A percentile compares a stretch with the other conserved stretches of the same genome.
Evolutionary conservation across 441 rosid genomes (phyloP).

Genomic region (Populus trichocarpa): DNA sequence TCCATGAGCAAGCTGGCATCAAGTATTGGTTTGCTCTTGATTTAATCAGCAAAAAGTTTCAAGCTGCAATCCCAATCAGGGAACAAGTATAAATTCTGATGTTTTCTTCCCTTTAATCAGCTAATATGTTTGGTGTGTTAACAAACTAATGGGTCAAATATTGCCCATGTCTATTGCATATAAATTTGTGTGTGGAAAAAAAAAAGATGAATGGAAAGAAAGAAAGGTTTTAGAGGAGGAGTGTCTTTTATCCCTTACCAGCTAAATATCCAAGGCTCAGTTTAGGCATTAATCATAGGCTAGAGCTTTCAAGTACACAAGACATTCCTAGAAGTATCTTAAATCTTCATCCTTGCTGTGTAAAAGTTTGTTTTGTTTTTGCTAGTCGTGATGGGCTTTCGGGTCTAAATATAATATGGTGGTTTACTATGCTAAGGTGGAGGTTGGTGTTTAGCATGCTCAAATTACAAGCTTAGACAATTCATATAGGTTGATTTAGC

Average conservation of each 20-base stretch:
- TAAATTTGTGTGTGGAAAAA: neutral
- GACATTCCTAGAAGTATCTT: neutral
- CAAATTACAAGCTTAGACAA: neutral
- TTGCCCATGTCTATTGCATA: neutral
- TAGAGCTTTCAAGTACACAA: neutral
- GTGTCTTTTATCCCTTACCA: neutral
- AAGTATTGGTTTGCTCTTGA: neutral
- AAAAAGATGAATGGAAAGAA: neutral
- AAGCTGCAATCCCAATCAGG: neutral
- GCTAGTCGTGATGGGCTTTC: neutral
- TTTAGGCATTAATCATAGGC: neutral
- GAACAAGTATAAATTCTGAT: neutral
- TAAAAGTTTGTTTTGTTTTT: neutral
- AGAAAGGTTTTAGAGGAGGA: neutral
- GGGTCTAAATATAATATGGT: neutral
- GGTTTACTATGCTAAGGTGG: neutral
- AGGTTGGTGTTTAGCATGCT: neutral
- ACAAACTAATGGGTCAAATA: neutral
- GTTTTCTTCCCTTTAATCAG: neutral
- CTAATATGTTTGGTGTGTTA: neutral
- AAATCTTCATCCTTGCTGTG: neutral
- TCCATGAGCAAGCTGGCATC: neutral
- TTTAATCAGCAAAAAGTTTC: neutral
- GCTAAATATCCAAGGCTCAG: neutral
- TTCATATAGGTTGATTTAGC: too few relatives aligned